These are phyloP conservation scores for Lasiodiplodia theobromae DNA, from an alignment of 2,329 filamentous ascomycete genomes.

Conservation along the genomic window DNA sequence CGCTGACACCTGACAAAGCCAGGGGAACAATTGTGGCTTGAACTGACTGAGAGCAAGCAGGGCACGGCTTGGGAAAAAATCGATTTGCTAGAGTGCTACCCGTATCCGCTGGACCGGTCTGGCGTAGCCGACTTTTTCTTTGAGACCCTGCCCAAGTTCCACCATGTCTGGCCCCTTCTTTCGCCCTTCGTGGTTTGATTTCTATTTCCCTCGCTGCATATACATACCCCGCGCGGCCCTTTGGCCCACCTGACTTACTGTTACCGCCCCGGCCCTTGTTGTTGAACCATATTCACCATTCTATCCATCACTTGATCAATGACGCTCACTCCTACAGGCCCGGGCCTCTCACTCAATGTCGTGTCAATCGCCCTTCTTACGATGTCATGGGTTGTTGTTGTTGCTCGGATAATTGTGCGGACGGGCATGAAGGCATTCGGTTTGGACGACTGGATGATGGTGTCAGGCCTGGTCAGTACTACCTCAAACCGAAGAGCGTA, in stretches of 20 bases:
- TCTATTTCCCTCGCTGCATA: neutral
- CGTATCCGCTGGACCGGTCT: neutral
- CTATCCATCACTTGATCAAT: neutral
- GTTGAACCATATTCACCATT: neutral
- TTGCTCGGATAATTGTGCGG: conserved; percentile 2
- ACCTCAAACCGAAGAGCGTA: neutral
- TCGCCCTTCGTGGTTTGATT: neutral
- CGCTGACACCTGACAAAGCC: neutral
- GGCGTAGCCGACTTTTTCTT: neutral
- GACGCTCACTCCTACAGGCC: neutral
- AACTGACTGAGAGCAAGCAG: neutral
- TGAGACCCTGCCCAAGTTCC: neutral
- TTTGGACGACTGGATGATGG: conserved; percentile 16
- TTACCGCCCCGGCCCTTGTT: neutral
- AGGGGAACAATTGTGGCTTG: neutral
- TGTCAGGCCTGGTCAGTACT: conserved; percentile 13
- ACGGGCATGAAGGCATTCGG: conserved; percentile 10
- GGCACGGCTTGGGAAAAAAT: neutral
- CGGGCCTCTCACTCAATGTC: neutral
- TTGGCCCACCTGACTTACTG: neutral
- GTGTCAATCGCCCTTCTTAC: conserved; percentile 3
- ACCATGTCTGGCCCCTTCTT: neutral
- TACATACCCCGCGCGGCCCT: neutral
- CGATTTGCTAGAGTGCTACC: neutral
- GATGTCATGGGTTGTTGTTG: conserved; percentile 11